Base-by-base conservation (phyloP, 768 basidiomycete genomes). In the Mycena capillaripes region DNA sequence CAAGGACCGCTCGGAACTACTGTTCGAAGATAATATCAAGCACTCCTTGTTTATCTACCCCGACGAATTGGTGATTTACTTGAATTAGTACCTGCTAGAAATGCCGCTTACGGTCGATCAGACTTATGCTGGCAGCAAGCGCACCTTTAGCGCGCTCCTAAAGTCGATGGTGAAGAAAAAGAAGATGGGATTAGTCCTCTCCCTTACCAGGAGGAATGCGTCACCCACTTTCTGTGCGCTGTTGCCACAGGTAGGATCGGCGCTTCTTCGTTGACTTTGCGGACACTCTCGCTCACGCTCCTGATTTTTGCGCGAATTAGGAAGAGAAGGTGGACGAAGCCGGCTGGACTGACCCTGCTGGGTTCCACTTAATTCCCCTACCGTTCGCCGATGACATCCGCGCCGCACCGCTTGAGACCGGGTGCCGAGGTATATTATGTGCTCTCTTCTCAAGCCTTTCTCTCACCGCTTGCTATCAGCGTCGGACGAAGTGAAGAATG, bases 381-480 rank as follows among this genome's bases (percentile, higher is more conserved):
- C 97, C 97, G 0, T 99, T 94, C 79, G 93, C 95, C 5, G 98
- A 99, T 78, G 98, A 99, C 76, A 93, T 99, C 58, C 91, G 98
- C 57, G 86, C 87, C 23, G 93, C 94, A 8, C 92, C 93, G 2
- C 81, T 96, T 14, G 89, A 91, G 23, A 86, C 89, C 65, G 91
- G 86, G 9, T 84, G 87, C 75, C 86, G 88, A 86, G 93, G 96
- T 91, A 81, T 32, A 81, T 72, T 72, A 21, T 55, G 53, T 68
- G 30, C 69, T 67, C 63, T 61, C 34, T 40, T 23, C 11, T 53
- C 4, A 2, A 6, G 2, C 32, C 14, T 11, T 36, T 16, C 36
- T 64, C 3, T 63, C 36, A 11, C 27, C 30, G 4, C 23, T 66
- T 48, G 36, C 32, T 38, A 44, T 68, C 77, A 95, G 97, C 95